Base-by-base conservation (phyloP, 2,329 filamentous ascomycete species). In the Exophiala lecanii-corni region DNA sequence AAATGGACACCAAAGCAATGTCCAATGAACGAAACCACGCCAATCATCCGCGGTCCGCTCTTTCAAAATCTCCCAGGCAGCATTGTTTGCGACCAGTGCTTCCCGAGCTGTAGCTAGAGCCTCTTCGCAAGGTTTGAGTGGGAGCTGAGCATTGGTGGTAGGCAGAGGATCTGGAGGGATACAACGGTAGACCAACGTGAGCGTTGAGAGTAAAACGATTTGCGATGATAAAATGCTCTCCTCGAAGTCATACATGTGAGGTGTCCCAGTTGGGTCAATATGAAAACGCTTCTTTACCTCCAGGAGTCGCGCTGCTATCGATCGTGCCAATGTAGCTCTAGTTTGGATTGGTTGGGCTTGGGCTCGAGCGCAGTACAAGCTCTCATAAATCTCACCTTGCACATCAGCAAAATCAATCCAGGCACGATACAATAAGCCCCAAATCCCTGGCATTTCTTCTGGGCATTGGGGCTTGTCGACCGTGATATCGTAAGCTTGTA, bases 401-500 rank as follows among this genome's bases (percentile, higher is more conserved):
- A 84, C 67, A 17, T 70, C 70, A 6, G 75, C 72, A 5, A 77
- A 67, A 18, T 66, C 66, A 30, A 81, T 70, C 77, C 78, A 82
- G 25, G 73, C 60, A 9, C 65, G 60, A 18, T 76, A 72, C 17
- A 79, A 62, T 5, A 61, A 57, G 3, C 67, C 69, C 61, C 74
- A 75, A 21, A 69, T 66, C 38, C 68, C 51, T 51, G 58, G 28
- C 4, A 45, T 49, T 60, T 68, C 4, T 64, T 58, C 12, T 3
- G 47, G 47, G 2, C 43, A 19, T 9, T 18, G 37, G 3, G 61
- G 60, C 33, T 13, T 40, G 2, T 72, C 68, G 7, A 79, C 67
- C 1, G 72, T 73, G 39, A 81, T 76, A 38, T 81, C 78, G 56
- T 73, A 79, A 41, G 79, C 77, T 36, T 76, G 75, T 23, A 84